phyloP scores from a whole-genome alignment of 2,329 filamentous ascomycete species.

The Calonectria hawksworthii region DNA sequence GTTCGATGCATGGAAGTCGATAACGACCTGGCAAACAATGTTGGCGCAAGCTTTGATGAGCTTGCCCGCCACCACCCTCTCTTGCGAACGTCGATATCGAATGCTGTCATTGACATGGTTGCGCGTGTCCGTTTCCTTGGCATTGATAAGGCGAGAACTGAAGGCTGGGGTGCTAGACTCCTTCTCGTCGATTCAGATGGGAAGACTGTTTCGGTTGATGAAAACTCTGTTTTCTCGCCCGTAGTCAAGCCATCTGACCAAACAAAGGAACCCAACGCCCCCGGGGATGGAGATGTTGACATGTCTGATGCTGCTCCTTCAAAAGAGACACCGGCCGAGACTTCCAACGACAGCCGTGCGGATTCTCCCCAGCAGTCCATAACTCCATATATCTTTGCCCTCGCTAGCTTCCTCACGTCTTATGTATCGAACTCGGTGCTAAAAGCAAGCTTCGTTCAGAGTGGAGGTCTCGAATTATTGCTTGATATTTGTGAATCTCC shows the following conservation, averaged over 20 bases:
- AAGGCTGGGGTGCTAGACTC: slow-evolving; percentile 84
- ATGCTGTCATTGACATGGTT: slow-evolving; percentile 91
- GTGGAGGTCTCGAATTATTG: slow-evolving; percentile 85
- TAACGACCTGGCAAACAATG: slow-evolving; percentile 74
- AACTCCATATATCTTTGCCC: slow-evolving; percentile 80
- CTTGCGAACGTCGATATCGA: slow-evolving; percentile 83
- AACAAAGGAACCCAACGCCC: slow-evolving; percentile 55
- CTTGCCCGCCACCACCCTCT: slow-evolving; percentile 92
- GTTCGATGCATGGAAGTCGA: slow-evolving; percentile 87
- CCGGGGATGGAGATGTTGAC: slow-evolving; percentile 69
- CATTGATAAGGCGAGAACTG: slow-evolving; percentile 75
- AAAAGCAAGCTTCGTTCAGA: slow-evolving; percentile 80
- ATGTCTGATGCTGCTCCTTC: slow-evolving; percentile 70
- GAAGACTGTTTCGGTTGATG: slow-evolving; percentile 65
- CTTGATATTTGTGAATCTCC: slow-evolving; percentile 88
- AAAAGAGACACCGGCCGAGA: slow-evolving; percentile 30
- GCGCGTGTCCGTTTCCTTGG: slow-evolving; percentile 83
- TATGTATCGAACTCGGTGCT: slow-evolving; percentile 83
- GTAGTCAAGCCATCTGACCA: slow-evolving; percentile 49
- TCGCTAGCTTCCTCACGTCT: slow-evolving; percentile 80
- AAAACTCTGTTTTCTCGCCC: slow-evolving; percentile 59
- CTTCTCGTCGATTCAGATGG: slow-evolving; percentile 73
- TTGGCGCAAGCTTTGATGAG: slow-evolving; percentile 93
- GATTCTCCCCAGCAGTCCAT: slow-evolving; percentile 56
- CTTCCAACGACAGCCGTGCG: slow-evolving; percentile 31